phyloP scores from a whole-genome alignment of 495 filamentous ascomycete genomes.

The Schizothecium vesticola region DNA sequence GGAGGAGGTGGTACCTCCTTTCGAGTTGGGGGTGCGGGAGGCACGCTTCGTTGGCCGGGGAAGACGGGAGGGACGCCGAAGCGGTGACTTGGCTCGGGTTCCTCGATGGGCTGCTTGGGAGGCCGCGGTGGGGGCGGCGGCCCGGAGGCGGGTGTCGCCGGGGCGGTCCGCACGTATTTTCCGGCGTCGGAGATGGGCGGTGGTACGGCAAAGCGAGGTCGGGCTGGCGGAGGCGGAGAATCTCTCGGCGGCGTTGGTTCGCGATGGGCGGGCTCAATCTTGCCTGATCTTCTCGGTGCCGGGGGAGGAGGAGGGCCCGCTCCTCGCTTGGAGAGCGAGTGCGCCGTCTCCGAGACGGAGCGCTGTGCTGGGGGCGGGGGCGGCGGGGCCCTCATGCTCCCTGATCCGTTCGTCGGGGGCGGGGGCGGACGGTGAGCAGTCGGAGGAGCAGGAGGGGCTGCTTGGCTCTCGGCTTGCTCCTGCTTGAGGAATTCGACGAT shows the following conservation, averaged over 20 bases:
- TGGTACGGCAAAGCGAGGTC: constrained; percentile 70
- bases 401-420: constrained; percentile 29
- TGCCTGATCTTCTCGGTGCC: constrained; percentile 58
- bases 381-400: constrained; percentile 46
- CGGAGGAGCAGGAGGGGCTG: constrained; percentile 53
- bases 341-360: constrained; percentile 28
- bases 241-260: constrained; percentile 56
- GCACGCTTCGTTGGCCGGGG: constrained; percentile 59
- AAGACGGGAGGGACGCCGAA: constrained; percentile 84
- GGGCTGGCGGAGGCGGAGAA: constrained; percentile 46
- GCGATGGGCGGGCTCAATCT: constrained; percentile 35
- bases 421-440: constrained; percentile 52
- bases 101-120: constrained; percentile 79
- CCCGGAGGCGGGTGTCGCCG: constrained; percentile 58
- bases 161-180: constrained; percentile 57
- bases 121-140: constrained; percentile 83
- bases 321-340: constrained; percentile 53
- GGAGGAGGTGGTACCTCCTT: constrained; percentile 62
- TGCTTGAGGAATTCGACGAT: constrained; percentile 87
- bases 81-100: constrained; percentile 42
- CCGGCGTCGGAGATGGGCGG: constrained; percentile 84
- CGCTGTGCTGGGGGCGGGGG: constrained; percentile 47
- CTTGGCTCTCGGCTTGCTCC: constrained; percentile 55
- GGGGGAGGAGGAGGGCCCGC: constrained; percentile 83
- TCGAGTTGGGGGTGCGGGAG: constrained; percentile 71